These are phyloP conservation scores for Wilcoxina mikolae DNA, from an alignment of 495 filamentous ascomycete species.

Conservation along the genomic window DNA sequence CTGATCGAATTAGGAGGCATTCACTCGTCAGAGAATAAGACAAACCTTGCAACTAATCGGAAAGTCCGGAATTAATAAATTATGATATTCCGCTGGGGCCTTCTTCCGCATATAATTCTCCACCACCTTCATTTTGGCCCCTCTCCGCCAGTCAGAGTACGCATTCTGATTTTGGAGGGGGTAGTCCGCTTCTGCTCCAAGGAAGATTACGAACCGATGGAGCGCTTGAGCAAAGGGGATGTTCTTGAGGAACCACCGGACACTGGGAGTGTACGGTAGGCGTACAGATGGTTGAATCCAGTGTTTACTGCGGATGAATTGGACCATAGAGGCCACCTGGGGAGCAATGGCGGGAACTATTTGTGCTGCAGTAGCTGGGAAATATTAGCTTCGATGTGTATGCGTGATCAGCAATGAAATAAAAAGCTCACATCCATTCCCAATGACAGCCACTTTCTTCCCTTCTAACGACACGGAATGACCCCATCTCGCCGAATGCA, in stretches of 20 bases:
- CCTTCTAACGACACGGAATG: constrained; percentile 35
- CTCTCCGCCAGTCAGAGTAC: background rate
- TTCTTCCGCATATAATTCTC: constrained; percentile 34
- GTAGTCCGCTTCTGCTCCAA: constrained; percentile 14
- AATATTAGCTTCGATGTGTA: constrained; percentile 29
- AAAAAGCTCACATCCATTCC: constrained; percentile 33
- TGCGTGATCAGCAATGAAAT: too few relatives aligned
- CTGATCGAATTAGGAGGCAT: too few relatives aligned
- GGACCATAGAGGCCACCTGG: constrained; percentile 16
- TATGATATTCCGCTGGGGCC: constrained; percentile 46
- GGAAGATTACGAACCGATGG: constrained; percentile 14
- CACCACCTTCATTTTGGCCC: background rate
- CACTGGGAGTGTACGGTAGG: background rate
- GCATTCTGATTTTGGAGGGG: background rate
- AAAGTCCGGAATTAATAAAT: constrained; percentile 49
- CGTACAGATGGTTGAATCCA: constrained; percentile 1
- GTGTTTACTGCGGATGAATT: constrained; percentile 25
- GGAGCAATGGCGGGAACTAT: constrained; percentile 32
- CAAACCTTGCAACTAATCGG: constrained; percentile 51
- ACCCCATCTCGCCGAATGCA: constrained; percentile 43
- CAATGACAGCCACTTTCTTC: constrained; percentile 42
- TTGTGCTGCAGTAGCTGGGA: constrained; percentile 34
- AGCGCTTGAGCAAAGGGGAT: background rate
- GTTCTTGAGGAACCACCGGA: background rate
- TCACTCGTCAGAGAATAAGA: too few relatives aligned